Evolutionary conservation across 441 rosid genomes (phyloP), one percentile per base, ranked within the genome.

Genomic region (Kokia cookei): DNA sequence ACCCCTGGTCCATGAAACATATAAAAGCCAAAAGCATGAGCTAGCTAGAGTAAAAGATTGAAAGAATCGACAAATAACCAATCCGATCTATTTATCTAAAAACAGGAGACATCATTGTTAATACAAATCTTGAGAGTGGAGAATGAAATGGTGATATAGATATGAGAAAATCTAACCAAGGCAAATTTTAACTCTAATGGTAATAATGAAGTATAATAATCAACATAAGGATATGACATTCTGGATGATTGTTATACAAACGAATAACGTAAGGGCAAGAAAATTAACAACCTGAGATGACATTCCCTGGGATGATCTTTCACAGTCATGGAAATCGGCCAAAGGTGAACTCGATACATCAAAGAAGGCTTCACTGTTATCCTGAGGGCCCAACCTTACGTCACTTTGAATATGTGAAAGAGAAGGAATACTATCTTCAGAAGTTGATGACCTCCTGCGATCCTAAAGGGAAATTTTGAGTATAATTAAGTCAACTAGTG

Each of bases 311-410:
- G 82, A 86, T 72, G 84, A 77, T 84, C 95, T 88, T 89, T 96
- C 98, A 71, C 69, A 79, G 64, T 82, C 74, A 76, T 96, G 99
- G 84, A 94, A 96, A 87, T 79, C 89, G 72, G 90, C 84, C 84
- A 94, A 70, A 68, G 98, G 98, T 59, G 96, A 88, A 79, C 84
- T 76, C 50, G 84, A 86, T 35, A 86, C 78, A 80, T 92, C 92
- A 45, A 85, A 84, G 64, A 84, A 82, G 69, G 80, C 75, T 72
- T 78, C 84, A 53, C 75, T 75, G 37, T 77, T 71, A 58, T 79
- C 90, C 73, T 79, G 83, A 75, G 84, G 75, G 85, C 81, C 77
- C 85, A 92, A 75, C 78, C 74, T 88, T 62, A 88, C 78, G 68
- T 90, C 89, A 65, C 90, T 82, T 78, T 84, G 83, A 77, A 60